phyloP scores from a whole-genome alignment of 441 rosid species.

The Populus hybrid region DNA sequence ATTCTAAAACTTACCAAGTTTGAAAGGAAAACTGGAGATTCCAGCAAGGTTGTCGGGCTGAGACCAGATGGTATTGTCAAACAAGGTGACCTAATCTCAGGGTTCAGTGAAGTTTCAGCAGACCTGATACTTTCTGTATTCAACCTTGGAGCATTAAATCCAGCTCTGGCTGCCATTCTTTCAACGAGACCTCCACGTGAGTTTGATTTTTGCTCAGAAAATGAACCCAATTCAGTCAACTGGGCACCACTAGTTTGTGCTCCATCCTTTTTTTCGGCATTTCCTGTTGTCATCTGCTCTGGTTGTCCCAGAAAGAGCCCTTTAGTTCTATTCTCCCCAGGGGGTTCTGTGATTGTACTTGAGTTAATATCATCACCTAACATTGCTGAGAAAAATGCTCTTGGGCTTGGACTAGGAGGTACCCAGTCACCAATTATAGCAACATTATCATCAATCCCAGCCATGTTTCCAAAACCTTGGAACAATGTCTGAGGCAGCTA shows the following conservation, averaged over 20 bases:
- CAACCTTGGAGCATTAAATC: slow-evolving; percentile 57
- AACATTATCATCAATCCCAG: slow-evolving; percentile 70
- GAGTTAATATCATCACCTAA: slow-evolving; percentile 48
- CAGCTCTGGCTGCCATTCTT: slow-evolving; percentile 63
- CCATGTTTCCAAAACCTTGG: slow-evolving; percentile 40
- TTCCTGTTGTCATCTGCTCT: slow-evolving; percentile 32
- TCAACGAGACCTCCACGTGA: slow-evolving; percentile 57
- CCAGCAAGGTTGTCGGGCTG: slow-evolving; percentile 63
- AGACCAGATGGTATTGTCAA: slow-evolving; percentile 61
- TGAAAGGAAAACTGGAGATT: slow-evolving; percentile 57
- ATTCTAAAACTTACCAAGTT: slow-evolving; percentile 43
- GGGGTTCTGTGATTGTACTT: slow-evolving; percentile 40
- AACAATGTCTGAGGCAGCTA: slow-evolving; percentile 21
- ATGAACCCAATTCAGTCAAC: slow-evolving; percentile 28
- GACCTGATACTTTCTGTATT: slow-evolving; percentile 35
- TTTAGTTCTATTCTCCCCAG: slow-evolving; percentile 27
- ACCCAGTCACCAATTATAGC: slow-evolving; percentile 80
- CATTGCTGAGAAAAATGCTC: slow-evolving; percentile 49
- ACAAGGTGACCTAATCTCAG: slow-evolving; percentile 35
- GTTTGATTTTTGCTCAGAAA: slow-evolving; percentile 39
- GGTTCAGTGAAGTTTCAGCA: slow-evolving; percentile 24
- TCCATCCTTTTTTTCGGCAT: slow-evolving; percentile 25
- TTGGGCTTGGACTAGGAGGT: slow-evolving; percentile 68
- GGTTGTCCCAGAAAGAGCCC: slow-evolving; percentile 42
- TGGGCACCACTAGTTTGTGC: slow-evolving; percentile 23